phyloP scores from a whole-genome alignment of 2,329 filamentous ascomycete genomes.

The Aspergillus pseudoviridinutans region DNA sequence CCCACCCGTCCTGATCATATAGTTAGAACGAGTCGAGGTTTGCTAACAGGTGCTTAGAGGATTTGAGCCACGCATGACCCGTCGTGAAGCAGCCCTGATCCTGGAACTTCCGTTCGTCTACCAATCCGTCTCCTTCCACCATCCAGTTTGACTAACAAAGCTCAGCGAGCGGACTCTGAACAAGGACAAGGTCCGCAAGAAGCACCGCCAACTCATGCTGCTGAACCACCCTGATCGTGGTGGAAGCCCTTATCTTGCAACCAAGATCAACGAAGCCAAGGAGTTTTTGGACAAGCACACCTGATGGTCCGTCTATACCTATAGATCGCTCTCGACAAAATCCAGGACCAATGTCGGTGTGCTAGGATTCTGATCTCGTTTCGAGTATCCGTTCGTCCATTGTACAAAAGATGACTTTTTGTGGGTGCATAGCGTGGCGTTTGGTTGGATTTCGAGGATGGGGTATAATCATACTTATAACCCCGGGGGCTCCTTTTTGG shows the following conservation, averaged over 20 bases:
- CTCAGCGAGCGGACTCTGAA: conserved; percentile 77
- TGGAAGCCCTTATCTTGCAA: conserved; percentile 91
- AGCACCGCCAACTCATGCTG: conserved; percentile 92
- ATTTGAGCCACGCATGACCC: conserved; percentile 94
- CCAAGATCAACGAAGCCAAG: conserved; percentile 98
- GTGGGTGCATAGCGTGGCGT: conserved; percentile 42
- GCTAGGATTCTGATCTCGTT: background rate
- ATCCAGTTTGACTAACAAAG: conserved; percentile 8
- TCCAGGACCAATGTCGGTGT: background rate
- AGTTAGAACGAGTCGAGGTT: background rate
- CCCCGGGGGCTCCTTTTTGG: conserved; percentile 33
- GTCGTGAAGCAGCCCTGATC: conserved; percentile 85
- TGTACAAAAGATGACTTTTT: conserved; percentile 25
- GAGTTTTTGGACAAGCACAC: conserved; percentile 80
- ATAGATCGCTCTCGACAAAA: background rate
- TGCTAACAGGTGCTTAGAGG: conserved; percentile 46
- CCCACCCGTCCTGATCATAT: background rate
- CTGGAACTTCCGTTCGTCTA: conserved; percentile 74
- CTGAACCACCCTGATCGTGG: conserved; percentile 97
- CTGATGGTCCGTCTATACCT: conserved; percentile 11
- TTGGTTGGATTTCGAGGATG: conserved; percentile 28
- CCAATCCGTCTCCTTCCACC: background rate
- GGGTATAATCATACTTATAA: conserved; percentile 8
- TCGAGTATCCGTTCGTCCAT: background rate
- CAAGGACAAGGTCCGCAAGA: conserved; percentile 92